A percentile compares a stretch with the other conserved stretches of the same genome.
phyloP scores from a whole-genome alignment of 208 protist genomes.

The Acanthamoeba rhysodes region DNA sequence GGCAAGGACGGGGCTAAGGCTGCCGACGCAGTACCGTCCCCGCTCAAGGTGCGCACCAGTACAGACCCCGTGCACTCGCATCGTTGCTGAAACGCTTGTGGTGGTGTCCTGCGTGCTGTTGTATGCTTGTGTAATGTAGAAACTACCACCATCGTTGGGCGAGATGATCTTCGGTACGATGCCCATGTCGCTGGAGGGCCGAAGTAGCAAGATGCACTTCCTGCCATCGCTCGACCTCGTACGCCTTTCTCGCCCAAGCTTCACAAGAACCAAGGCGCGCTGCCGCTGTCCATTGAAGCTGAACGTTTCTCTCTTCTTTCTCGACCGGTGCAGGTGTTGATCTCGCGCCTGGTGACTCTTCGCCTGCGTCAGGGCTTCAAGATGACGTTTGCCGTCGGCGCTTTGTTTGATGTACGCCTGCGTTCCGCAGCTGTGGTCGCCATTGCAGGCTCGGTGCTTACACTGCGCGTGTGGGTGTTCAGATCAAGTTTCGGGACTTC shows the following conservation, averaged over 20 bases:
- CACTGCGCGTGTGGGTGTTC: not conserved
- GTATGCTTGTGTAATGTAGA: not conserved
- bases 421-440: not conserved
- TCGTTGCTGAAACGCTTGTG: no score
- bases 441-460: not conserved
- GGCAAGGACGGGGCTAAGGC: not conserved
- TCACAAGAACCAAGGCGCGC: no score
- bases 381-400: not conserved
- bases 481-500: slow-evolving; percentile 45
- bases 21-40: not conserved
- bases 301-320: not conserved
- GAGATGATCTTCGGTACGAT: slow-evolving; percentile 69
- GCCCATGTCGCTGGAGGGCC: slow-evolving; percentile 44
- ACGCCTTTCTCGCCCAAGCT: not conserved
- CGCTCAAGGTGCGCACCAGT: not conserved
- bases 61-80: not conserved
- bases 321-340: not conserved
- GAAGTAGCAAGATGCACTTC: slow-evolving; percentile 64
- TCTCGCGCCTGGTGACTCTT: not conserved
- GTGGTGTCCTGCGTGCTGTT: not conserved
- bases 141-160: slow-evolving; percentile 37
- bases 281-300: not conserved
- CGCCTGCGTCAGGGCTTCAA: not conserved
- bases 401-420: not conserved
- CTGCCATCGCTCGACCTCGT: slow-evolving; percentile 9